These are phyloP conservation scores for Phytopythium oedochilum DNA, from an alignment of 352 stramenopile genomes.

Conservation along the genomic window DNA sequence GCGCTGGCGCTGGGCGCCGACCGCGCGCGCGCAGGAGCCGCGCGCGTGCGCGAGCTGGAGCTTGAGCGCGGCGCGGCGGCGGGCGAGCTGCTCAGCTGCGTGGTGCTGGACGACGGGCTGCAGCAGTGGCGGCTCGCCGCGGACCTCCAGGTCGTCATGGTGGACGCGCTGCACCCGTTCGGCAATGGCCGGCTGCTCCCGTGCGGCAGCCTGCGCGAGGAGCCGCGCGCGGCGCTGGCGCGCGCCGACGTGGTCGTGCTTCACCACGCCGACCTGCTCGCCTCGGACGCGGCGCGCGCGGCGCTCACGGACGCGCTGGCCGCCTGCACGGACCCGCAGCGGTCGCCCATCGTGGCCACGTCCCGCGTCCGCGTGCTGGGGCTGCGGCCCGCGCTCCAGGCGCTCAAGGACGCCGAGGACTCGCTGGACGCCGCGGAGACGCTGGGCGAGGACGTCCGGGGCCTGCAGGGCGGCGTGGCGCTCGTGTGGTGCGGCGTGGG, in stretches of 20 bases:
- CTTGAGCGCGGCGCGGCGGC: background rate
- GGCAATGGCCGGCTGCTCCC: slow-evolving; percentile 59
- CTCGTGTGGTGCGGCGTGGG: slow-evolving; percentile 59
- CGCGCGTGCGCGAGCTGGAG: slow-evolving; percentile 23
- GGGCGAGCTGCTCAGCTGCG: slow-evolving; percentile 21
- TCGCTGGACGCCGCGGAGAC: background rate
- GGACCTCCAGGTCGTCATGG: slow-evolving; percentile 68
- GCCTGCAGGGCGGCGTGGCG: slow-evolving; percentile 15
- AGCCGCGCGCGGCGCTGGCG: slow-evolving; percentile 30
- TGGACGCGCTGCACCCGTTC: slow-evolving; percentile 61
- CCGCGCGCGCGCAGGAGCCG: slow-evolving; percentile 22
- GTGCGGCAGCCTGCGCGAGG: slow-evolving; percentile 48
- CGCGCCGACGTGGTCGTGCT: slow-evolving; percentile 51
- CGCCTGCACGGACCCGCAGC: slow-evolving; percentile 3
- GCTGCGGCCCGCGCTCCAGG: slow-evolving; percentile 10
- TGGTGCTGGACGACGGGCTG: slow-evolving; percentile 62
- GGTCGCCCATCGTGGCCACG: slow-evolving; percentile 31
- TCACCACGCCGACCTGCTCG: slow-evolving; percentile 51
- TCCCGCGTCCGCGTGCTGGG: slow-evolving; percentile 41
- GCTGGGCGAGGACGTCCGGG: background rate
- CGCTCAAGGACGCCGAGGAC: slow-evolving; percentile 1
- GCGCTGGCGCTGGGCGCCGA: slow-evolving; percentile 28
- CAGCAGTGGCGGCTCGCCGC: slow-evolving; percentile 64
- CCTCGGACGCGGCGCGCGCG: slow-evolving; percentile 2
- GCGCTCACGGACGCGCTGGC: slow-evolving; percentile 14